Percentiles rank a stretch among this genome's conserved stretches.
phyloP scores from a whole-genome alignment of 1,284 basidiomycete genomes.

The Fomitiporia mediterranea region DNA sequence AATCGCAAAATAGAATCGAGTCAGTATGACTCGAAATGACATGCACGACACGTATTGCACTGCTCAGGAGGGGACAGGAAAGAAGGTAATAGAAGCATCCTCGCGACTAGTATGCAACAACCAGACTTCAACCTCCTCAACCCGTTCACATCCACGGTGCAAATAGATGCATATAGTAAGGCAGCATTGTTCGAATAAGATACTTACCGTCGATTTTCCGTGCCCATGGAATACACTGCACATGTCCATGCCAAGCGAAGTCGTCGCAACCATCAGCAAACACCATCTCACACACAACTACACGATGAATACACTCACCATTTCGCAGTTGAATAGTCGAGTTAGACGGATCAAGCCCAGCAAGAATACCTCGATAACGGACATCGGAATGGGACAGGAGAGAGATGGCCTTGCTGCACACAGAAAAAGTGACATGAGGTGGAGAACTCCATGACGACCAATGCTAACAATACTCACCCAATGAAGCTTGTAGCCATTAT shows the following conservation, averaged over 20 bases:
- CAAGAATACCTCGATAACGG: constrained; percentile 82
- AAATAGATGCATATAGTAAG: constrained; percentile 46
- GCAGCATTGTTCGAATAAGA: constrained; percentile 16
- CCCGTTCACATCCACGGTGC: constrained; percentile 68
- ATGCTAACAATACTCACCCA: constrained; percentile 40
- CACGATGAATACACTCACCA: constrained; percentile 45
- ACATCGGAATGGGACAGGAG: constrained; percentile 89
- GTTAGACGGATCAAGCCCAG: constrained; percentile 76
- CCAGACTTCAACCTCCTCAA: constrained; percentile 47
- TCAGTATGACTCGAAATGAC: not conserved
- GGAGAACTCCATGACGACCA: not conserved
- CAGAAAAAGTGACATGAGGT: constrained; percentile 17
- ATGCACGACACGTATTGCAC: not conserved
- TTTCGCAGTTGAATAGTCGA: constrained; percentile 86
- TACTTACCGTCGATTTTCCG: constrained; percentile 75
- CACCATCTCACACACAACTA: not conserved
- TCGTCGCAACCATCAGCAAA: not conserved
- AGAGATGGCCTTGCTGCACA: constrained; percentile 77
- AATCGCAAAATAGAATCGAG: not conserved
- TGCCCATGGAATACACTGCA: constrained; percentile 83
- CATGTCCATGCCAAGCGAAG: constrained; percentile 1
- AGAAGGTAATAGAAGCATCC: constrained; percentile 74
- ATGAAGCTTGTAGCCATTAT: constrained; percentile 71
- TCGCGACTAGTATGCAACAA: constrained; percentile 65
- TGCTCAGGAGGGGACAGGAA: constrained; percentile 29